Conservation (phyloP, 805 yeast genomes). For the Saturnispora silvae region DNA sequence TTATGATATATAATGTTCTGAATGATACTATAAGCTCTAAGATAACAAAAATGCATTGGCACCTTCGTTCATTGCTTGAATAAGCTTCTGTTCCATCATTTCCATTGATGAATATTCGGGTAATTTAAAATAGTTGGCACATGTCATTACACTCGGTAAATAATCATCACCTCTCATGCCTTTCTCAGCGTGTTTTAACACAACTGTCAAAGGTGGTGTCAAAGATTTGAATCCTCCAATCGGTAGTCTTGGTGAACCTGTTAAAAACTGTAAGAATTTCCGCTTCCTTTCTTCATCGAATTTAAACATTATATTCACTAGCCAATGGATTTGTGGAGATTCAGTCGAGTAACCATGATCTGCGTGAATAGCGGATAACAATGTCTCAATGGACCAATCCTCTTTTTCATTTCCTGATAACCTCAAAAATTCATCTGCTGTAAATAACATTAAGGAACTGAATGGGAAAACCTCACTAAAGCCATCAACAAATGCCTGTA, state of each 20-base stretch:
- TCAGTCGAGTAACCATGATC: slow-evolving; percentile 83
- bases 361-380: slow-evolving; percentile 56
- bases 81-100: slow-evolving; percentile 46
- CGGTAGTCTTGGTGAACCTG: slow-evolving; percentile 90
- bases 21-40: slow-evolving; percentile 18
- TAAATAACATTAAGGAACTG: slow-evolving; percentile 55
- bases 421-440: slow-evolving; percentile 61
- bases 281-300: slow-evolving; percentile 51
- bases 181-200: slow-evolving; percentile 69
- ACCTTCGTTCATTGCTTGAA: slow-evolving; percentile 77
- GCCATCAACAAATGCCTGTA: slow-evolving; percentile 64
- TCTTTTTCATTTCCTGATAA: slow-evolving; percentile 73
- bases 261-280: slow-evolving; percentile 71
- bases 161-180: slow-evolving; percentile 62
- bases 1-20: not conserved
- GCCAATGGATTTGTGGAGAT: slow-evolving; percentile 47
- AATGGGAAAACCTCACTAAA: slow-evolving; percentile 78
- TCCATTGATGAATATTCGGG: slow-evolving; percentile 67
- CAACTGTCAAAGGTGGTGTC: slow-evolving; percentile 79
- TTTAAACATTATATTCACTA: slow-evolving; percentile 51
- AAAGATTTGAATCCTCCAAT: slow-evolving; percentile 85
- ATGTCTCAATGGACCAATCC: slow-evolving; percentile 70
- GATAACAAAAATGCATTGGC: slow-evolving; percentile 80
- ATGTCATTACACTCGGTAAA: slow-evolving; percentile 95
- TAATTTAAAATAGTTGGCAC: slow-evolving; percentile 86